Percentiles rank a stretch among this genome's conserved stretches.
Conservation (phyloP, 1,284 basidiomycete species). For the Ustilago tritici region DNA sequence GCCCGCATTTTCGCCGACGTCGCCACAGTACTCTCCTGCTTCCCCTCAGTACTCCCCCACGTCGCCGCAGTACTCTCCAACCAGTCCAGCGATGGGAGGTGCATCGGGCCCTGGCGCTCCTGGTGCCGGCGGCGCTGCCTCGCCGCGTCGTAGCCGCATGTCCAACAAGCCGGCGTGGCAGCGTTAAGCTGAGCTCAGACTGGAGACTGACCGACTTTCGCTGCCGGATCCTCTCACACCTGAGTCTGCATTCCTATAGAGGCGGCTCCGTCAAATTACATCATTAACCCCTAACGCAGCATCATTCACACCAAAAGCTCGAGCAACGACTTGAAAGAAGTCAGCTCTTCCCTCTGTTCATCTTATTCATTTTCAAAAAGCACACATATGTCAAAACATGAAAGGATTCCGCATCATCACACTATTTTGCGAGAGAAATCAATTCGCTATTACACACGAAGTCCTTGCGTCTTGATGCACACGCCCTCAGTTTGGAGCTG, state of each 20-base stretch:
- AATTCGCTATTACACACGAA: background rate
- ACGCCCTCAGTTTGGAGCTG: no score
- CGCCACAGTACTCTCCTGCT: conserved; percentile 71
- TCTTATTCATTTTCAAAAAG: background rate
- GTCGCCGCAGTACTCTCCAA: conserved; percentile 63
- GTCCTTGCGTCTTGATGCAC: no score
- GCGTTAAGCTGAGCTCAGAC: conserved; percentile 33
- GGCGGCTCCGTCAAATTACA: conserved; percentile 5
- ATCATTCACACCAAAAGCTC: conserved; percentile 2
- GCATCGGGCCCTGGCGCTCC: conserved; percentile 21
- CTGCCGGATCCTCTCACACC: background rate
- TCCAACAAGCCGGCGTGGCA: conserved; percentile 64
- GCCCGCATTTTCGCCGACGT: conserved; percentile 83
- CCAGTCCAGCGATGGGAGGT: conserved; percentile 56
- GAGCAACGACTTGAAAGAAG: background rate
- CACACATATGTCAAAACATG: background rate
- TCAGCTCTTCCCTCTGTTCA: background rate
- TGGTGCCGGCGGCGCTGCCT: conserved; percentile 53
- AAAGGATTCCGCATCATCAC: background rate
- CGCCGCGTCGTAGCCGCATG: conserved; percentile 63
- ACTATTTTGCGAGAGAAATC: conserved; percentile 3
- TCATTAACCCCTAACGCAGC: conserved; percentile 12
- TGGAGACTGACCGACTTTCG: background rate
- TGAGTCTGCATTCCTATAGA: background rate
- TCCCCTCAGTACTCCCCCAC: conserved; percentile 68